Conservation (phyloP, 352 stramenopile genomes). For the Pythium rhizo-oryzae region DNA sequence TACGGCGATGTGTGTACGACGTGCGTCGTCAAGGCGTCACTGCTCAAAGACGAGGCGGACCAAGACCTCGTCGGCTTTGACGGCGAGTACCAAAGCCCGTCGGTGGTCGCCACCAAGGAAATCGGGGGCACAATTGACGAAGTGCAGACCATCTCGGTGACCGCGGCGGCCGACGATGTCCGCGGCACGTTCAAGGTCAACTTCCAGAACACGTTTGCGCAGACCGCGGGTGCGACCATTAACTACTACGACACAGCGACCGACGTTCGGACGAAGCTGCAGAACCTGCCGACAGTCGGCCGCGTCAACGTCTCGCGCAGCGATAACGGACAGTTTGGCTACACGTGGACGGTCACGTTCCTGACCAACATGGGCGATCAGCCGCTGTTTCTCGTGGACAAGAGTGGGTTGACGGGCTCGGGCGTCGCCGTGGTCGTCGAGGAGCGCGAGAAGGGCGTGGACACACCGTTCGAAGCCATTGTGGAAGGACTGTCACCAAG, state of each 20-base stretch:
- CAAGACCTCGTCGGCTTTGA: slow-evolving; percentile 37
- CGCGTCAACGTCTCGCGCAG: slow-evolving; percentile 59
- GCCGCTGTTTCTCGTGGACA: slow-evolving; percentile 50
- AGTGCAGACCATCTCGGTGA: slow-evolving; percentile 60
- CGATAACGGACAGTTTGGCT: slow-evolving; percentile 47
- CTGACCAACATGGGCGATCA: slow-evolving; percentile 68
- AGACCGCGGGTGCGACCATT: slow-evolving; percentile 49
- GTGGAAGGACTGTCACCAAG: slow-evolving; percentile 46
- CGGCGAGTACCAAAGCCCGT: slow-evolving; percentile 43
- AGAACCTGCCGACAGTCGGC: slow-evolving; percentile 65
- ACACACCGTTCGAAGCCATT: slow-evolving; percentile 63
- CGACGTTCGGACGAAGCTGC: slow-evolving; percentile 74
- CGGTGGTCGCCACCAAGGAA: slow-evolving; percentile 53
- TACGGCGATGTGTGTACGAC: slow-evolving; percentile 39
- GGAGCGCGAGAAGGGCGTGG: slow-evolving; percentile 65
- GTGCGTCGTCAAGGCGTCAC: slow-evolving; percentile 44
- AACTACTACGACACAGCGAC: slow-evolving; percentile 70
- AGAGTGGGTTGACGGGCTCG: slow-evolving; percentile 45
- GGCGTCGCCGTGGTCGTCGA: slow-evolving; percentile 41
- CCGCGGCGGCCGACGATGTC: slow-evolving; percentile 44
- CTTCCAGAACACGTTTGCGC: slow-evolving; percentile 53
- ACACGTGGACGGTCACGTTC: slow-evolving; percentile 73
- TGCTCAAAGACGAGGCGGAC: slow-evolving; percentile 44
- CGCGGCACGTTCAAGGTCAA: slow-evolving; percentile 63
- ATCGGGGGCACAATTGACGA: slow-evolving; percentile 63